These are phyloP conservation scores for Sequoiadendron giganteum DNA, from an alignment of 75 land plant genomes.

Conservation along the genomic window DNA sequence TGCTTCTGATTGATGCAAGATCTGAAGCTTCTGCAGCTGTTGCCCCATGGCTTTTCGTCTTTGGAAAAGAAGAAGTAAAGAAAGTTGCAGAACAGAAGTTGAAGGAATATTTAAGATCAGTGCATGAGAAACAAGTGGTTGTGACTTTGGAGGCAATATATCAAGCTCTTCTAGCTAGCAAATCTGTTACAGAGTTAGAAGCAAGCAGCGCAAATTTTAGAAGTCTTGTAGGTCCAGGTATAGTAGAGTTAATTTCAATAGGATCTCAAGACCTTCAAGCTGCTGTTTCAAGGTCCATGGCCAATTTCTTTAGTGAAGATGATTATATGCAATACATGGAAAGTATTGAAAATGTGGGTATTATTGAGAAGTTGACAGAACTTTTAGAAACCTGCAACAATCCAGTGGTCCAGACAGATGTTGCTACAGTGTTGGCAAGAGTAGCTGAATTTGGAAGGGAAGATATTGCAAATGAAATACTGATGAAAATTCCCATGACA, in stretches of 20 bases:
- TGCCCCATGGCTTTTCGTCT: slow-evolving; percentile 39
- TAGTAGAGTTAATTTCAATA: slow-evolving; percentile 19
- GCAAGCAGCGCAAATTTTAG: slow-evolving; percentile 26
- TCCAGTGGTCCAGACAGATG: slow-evolving; percentile 11
- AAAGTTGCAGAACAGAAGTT: slow-evolving; percentile 23
- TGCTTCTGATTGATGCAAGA: slow-evolving; percentile 18
- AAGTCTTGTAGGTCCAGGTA: slow-evolving; percentile 25
- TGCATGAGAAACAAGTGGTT: slow-evolving; percentile 18
- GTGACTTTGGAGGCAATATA: slow-evolving; percentile 23
- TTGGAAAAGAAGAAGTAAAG: slow-evolving; percentile 30
- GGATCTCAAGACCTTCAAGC: slow-evolving; percentile 19
- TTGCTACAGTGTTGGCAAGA: slow-evolving; percentile 26
- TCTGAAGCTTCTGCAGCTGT: slow-evolving; percentile 21
- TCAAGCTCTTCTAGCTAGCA: slow-evolving; percentile 34
- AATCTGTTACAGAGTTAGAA: slow-evolving; percentile 40
- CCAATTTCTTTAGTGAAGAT: slow-evolving; percentile 20
- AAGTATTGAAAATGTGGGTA: slow-evolving; percentile 24
- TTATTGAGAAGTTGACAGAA: slow-evolving; percentile 25
- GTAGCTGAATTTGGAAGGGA: slow-evolving; percentile 30
- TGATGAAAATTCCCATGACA: slow-evolving; percentile 22
- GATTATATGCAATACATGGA: slow-evolving; percentile 24
- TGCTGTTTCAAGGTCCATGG: slow-evolving; percentile 28
- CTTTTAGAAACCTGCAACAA: slow-evolving; percentile 18
- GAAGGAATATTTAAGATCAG: slow-evolving; percentile 1
- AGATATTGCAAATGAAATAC: slow-evolving; percentile 16